Conservation (phyloP, 2,329 filamentous ascomycete species). For the Myriosclerotinia curreyana region DNA sequence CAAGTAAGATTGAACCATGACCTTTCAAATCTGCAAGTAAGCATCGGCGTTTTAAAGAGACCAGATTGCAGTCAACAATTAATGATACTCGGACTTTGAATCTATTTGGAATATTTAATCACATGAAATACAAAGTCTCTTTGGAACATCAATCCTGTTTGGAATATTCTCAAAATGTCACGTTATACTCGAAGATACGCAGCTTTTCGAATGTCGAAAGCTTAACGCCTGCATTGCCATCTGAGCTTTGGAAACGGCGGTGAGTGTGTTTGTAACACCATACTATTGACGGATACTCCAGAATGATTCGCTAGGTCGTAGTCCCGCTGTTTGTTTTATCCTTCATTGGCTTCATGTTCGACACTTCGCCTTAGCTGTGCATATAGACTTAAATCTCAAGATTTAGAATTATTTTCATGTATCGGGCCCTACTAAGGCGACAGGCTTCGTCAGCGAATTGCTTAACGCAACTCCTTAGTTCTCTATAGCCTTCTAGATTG, state of each 20-base stretch:
- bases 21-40: not conserved
- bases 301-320: accelerated
- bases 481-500: not conserved
- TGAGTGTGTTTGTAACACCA: not conserved
- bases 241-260: not conserved
- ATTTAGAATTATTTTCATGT: not conserved
- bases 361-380: not conserved
- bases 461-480: not conserved
- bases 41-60: not conserved
- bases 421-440: not conserved
- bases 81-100: too few relatives aligned
- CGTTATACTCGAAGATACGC: not conserved
- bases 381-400: not conserved
- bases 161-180: not conserved
- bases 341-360: not conserved
- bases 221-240: not conserved
- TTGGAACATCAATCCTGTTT: not conserved
- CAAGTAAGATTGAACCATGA: constrained; percentile 13
- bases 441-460: not conserved
- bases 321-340: not conserved
- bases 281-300: not conserved
- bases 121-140: not conserved
- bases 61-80: not conserved
- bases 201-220: not conserved
- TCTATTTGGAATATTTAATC: not conserved